Evolutionary conservation across 1,284 basidiomycete species (phyloP), one percentile per base, ranked within the genome.

Genomic region (Pterulicium gracile): DNA sequence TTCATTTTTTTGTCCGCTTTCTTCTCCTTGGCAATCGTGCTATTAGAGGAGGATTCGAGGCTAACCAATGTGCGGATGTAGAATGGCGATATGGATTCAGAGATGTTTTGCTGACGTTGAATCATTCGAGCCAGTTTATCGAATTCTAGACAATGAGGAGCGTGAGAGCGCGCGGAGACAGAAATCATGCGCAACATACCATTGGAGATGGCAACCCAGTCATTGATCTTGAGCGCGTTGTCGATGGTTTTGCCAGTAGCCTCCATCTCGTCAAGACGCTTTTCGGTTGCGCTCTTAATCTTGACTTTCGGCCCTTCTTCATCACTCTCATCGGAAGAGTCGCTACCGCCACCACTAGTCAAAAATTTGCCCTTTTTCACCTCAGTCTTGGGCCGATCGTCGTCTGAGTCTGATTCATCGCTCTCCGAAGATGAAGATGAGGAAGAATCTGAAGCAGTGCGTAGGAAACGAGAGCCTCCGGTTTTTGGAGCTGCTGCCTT

Each of bases 181-280:
- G 22, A 47, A 44, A 21, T 41, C 39, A 48, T 44, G 24, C 7
- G 12, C 21, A 46, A 61, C 69, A 46, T 54, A 92, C 92, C 92
- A 55, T 79, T 84, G 40, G 85, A 88, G 57, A 94, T 96, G 24
- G 82, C 83, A 18, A 86, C 84, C 96, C 96, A 99, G 68, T 99
- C 93, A 56, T 90, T 92, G 57, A 94, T 95, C 71, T 93, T 95
- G 55, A 92, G 73, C 20, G 87, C 93, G 63, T 98, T 98, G 48
- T 96, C 90, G 67, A 98, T 95, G 44, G 73, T 74, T 67, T 88
- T 91, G 46, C 91, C 88, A 10, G 86, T 86, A 1, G 79, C 79
- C 64, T 90, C 88, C 75, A 95, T 91, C 69, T 93, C 88, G 50
- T 87, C 89, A 55, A 88, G 62, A 43, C 91, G 73, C 63, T 89